These are phyloP conservation scores for Aspergillus tubingensis DNA, from an alignment of 2,329 filamentous ascomycete species.

Conservation along the genomic window DNA sequence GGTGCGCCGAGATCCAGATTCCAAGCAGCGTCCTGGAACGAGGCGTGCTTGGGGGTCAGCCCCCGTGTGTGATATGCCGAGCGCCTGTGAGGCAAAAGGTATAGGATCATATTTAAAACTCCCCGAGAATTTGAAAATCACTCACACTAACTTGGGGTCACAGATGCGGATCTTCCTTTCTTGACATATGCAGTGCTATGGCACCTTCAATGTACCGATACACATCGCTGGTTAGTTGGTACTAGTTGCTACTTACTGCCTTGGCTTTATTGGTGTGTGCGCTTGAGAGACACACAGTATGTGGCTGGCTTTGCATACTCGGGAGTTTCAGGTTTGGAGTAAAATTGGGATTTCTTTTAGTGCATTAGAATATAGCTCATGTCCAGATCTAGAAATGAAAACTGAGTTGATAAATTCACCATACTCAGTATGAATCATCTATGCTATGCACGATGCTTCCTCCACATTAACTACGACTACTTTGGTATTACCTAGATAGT, in stretches of 20 bases:
- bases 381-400: background rate
- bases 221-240: background rate
- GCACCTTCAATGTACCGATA: background rate
- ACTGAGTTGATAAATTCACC: background rate
- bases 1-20: conserved; percentile 56
- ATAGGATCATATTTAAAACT: background rate
- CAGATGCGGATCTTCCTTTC: conserved; percentile 11
- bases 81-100: conserved; percentile 32
- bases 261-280: background rate
- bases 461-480: too few relatives aligned
- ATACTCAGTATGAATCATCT: too few relatives aligned
- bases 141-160: background rate
- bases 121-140: too few relatives aligned
- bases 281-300: too few relatives aligned
- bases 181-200: background rate
- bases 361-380: background rate
- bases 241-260: background rate
- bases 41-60: conserved; percentile 10
- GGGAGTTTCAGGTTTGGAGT: background rate
- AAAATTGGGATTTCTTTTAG: background rate
- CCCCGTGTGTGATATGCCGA: conserved; percentile 33
- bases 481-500: too few relatives aligned
- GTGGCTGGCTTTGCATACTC: background rate
- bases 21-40: conserved; percentile 41
- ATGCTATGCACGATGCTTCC: too few relatives aligned